Evolutionary conservation across 441 rosid species (phyloP), one percentile per base, ranked within the genome.

Genomic region (Eruca vesicaria): DNA sequence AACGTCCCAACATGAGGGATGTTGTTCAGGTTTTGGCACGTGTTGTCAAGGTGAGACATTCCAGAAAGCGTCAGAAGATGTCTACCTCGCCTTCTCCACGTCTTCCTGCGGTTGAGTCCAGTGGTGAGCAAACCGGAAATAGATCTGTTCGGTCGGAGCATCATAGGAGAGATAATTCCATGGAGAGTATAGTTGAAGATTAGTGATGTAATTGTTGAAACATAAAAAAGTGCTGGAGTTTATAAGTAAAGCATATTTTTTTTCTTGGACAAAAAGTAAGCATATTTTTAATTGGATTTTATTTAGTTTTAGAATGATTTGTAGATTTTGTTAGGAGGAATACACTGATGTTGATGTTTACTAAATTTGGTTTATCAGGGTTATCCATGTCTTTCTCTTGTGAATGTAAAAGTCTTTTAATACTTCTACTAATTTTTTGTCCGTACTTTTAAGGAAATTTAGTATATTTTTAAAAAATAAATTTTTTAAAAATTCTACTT

Each of bases 1-100:
- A 89, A 84, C 88, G 98, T 5, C 97, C 98, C 48, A 85, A 90
- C 66, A 92, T 91, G 97, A 88, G 99, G 71, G 99, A 96, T 85
- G 86, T 87, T 21, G 97, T 93, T 50, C 98, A 89, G 81, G 96
- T 89, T 32, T 87, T 96, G 64, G 69, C 93, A 4, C 83, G 91
- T 82, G 84, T 93, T 55, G 77, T 91, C 21, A 93, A 93, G 71
- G 11, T 70, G 35, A 88, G 95, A 68, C 93, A 85, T 81, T 66
- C 15, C 19, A 90, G 75, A 74, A 89, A 80, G 79, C 96, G 86
- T 69, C 94, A 84, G 72, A 84, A 71, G 84, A 84, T 82, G 29
- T 82, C 88, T 16, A 70, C 38, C 7, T 86, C 93, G 23, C 57
- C 77, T 50, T 21, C 59, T 60, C 82, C 82, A 0, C 38, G 18